A percentile compares a stretch with the other conserved stretches of the same genome.
These are phyloP conservation scores for Nakaseomyces uthaithaninus DNA, from an alignment of 1,139 yeast species.

Conservation along the genomic window DNA sequence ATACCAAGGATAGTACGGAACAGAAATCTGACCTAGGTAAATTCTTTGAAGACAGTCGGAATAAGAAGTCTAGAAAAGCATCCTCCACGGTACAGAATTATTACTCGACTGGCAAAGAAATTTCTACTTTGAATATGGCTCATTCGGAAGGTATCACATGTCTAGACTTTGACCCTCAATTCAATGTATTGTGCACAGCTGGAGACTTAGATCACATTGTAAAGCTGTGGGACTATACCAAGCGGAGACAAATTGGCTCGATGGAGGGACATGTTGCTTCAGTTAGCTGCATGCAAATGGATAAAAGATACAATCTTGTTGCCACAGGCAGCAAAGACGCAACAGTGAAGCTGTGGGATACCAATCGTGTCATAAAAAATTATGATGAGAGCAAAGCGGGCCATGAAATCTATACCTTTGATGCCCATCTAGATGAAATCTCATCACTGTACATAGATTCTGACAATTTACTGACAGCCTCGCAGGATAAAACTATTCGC, in stretches of 20 bases:
- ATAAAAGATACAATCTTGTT: conserved; percentile 39
- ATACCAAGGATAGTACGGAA: conserved; percentile 13
- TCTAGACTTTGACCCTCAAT: conserved; percentile 60
- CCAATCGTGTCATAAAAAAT: conserved; percentile 30
- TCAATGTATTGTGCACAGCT: conserved; percentile 69
- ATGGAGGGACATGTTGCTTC: conserved; percentile 50
- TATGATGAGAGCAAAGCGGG: conserved; percentile 12
- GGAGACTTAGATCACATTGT: conserved; percentile 67
- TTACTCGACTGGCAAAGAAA: conserved; percentile 47
- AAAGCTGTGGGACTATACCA: conserved; percentile 72
- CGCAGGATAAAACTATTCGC: conserved; percentile 76
- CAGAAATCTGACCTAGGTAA: conserved; percentile 8
- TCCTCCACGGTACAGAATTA: conserved; percentile 27
- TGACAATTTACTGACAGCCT: conserved; percentile 62
- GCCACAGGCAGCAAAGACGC: conserved; percentile 62
- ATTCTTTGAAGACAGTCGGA: conserved; percentile 19
- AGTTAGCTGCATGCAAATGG: conserved; percentile 51
- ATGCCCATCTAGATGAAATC: conserved; percentile 56
- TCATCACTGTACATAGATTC: conserved; percentile 57
- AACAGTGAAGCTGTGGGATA: conserved; percentile 52
- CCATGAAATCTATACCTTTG: conserved; percentile 39
- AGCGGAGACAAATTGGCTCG: conserved; percentile 42
- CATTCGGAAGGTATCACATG: conserved; percentile 46
- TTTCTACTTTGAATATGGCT: conserved; percentile 41
- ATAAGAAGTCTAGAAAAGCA: conserved; percentile 18